Base-by-base conservation (phyloP, 352 stramenopile genomes). In the Peronospora belbahrii region DNA sequence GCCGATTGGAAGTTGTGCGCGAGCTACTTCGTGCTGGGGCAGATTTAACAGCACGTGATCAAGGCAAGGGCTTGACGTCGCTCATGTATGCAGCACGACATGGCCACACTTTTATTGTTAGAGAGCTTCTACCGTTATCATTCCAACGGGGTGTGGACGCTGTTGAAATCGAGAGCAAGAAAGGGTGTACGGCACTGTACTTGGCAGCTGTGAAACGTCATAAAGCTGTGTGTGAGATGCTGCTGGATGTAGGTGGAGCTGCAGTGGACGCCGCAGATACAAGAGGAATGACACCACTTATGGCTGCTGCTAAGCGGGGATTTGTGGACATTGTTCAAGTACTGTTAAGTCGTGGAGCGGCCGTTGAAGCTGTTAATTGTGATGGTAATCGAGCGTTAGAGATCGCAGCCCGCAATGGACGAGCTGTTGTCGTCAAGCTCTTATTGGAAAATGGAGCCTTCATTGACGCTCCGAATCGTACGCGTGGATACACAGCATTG, bases 371-470 rank as follows among this genome's bases (percentile, higher is more conserved):
- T 6, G 35, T 46, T 4, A 65, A 65, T 41, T 20, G 17, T 1
- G 44, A 61, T 22, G 56, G 56, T n/a, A 61, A 65, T 25, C 42
- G 56, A 6, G 45, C 51, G 9, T 39, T 65, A 24, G 56, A 65
- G 20, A 51, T 65, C 17, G 56, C 51, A 9, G 51, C 51, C n/a
- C 51, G 56, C 2, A 52, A 48, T 15, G 56, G 51, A 11, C 44
- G 36, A 42, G 14, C 51, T 40, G 45, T 32, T n/a, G 37, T 54
- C 3, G 51, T 54, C 13, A 52, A 33, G 9, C 40, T 58, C 9
- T 48, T 65, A 17, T 14, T 65, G 25, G 41, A 65, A 22, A 39
- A 39, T 17, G 45, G 56, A 37, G 41, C 51, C 3, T 61, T 54
- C 4, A 51, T 62, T 5, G 46, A 65, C 28, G 56, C 51, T 11